A percentile compares a stretch with the other conserved stretches of the same genome.
These are phyloP conservation scores for Miscanthus lutarioriparius DNA, from an alignment of 176 grass and related monocot genomes.

Conservation along the genomic window DNA sequence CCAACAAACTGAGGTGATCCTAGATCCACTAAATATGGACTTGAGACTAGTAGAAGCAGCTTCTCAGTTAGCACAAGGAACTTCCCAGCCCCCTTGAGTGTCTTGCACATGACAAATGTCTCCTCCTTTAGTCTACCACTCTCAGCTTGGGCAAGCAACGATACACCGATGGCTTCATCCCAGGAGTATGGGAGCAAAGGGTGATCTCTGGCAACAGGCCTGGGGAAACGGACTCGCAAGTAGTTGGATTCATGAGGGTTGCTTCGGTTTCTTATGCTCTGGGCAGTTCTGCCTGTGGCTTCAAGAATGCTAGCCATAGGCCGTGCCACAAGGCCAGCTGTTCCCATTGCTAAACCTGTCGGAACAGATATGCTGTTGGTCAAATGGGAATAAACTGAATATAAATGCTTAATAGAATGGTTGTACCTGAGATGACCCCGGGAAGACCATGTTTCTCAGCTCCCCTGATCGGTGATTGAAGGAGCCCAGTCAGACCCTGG, in stretches of 20 bases:
- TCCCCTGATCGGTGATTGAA: constrained; percentile 92
- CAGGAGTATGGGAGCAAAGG: constrained; percentile 81
- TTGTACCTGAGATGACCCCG: constrained; percentile 82
- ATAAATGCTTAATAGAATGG: constrained; percentile 9
- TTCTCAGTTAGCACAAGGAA: constrained; percentile 77
- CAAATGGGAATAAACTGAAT: constrained; percentile 8
- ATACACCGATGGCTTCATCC: constrained; percentile 82
- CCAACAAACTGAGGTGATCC: constrained; percentile 61
- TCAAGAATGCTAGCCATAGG: constrained; percentile 95
- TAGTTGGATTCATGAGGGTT: constrained; percentile 74
- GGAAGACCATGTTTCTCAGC: constrained; percentile 97
- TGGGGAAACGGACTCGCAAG: constrained; percentile 62
- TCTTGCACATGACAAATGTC: constrained; percentile 86
- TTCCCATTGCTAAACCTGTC: constrained; percentile 94
- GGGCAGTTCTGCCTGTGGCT: constrained; percentile 95
- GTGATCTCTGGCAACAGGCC: constrained; percentile 57
- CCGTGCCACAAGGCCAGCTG: constrained; percentile 84
- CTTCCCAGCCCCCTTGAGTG: constrained; percentile 54
- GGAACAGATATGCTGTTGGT: constrained; percentile 28
- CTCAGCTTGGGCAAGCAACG: constrained; percentile 72
- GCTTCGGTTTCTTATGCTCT: constrained; percentile 90
- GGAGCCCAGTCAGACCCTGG: constrained; percentile 93
- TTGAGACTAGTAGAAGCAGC: constrained; percentile 59
- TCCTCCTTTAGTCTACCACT: constrained; percentile 71
- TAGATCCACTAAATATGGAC: constrained; percentile 61